Conservation (phyloP, 1,139 yeast species). For the Geotrichum cucujoidarum region DNA sequence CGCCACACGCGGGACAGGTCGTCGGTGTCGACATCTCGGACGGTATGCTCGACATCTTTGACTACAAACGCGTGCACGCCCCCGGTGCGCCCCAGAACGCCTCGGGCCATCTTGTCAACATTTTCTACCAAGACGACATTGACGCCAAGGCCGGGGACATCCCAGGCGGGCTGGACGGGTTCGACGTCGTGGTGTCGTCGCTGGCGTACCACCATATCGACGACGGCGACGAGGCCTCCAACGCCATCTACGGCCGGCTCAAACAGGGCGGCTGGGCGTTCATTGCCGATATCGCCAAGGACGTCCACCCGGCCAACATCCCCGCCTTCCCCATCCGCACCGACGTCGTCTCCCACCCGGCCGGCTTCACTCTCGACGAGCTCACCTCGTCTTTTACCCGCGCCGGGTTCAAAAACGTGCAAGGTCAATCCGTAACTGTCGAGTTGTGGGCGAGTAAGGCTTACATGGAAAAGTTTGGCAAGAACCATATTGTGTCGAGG, state of each 20-base stretch:
- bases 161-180: slow-evolving; percentile 24
- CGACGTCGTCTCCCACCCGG: slow-evolving; percentile 23
- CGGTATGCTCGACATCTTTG: slow-evolving; percentile 29
- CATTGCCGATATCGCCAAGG: slow-evolving; percentile 27
- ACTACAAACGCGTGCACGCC: slow-evolving; percentile 23
- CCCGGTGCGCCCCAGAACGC: slow-evolving; percentile 24
- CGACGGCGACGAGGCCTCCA: slow-evolving; percentile 26
- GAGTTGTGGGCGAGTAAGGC: slow-evolving; percentile 27
- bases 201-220: slow-evolving; percentile 34
- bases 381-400: slow-evolving; percentile 21
- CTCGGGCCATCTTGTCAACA: slow-evolving; percentile 25
- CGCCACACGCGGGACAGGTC: slow-evolving; percentile 26
- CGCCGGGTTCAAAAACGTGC: slow-evolving; percentile 26
- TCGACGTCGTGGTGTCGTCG: slow-evolving; percentile 31
- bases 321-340: not conserved
- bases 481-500: slow-evolving; percentile 9
- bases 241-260: slow-evolving; percentile 22
- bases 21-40: slow-evolving; percentile 33
- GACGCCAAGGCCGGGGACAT: slow-evolving; percentile 20
- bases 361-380: slow-evolving; percentile 22
- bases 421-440: slow-evolving; percentile 21
- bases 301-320: not conserved
- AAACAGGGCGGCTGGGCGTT: slow-evolving; percentile 24
- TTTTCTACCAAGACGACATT: slow-evolving; percentile 21
- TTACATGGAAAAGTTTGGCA: slow-evolving; percentile 18